Evolutionary conservation across 164 flowering plant species (phyloP).

Genomic region (Liriodendron chinense): DNA sequence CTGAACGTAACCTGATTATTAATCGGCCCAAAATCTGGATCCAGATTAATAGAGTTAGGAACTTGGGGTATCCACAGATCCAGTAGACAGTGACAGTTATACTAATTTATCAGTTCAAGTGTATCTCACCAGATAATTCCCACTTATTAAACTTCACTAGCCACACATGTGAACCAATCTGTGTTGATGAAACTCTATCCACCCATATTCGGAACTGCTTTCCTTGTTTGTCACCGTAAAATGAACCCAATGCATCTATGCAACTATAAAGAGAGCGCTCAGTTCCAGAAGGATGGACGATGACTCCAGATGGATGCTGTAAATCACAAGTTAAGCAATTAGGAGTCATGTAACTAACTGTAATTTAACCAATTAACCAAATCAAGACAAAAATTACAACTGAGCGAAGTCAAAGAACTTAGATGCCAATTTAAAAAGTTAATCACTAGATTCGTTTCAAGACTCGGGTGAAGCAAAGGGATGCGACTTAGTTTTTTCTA

Average conservation of each 20-base stretch:
- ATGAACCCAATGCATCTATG: constrained; percentile 30
- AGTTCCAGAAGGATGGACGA: constrained; percentile 62
- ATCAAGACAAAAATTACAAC: no score
- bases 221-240: constrained; percentile 62
- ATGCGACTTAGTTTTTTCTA: no score
- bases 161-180: constrained; percentile 57
- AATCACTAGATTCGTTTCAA: no score
- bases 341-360: not conserved
- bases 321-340: constrained; percentile 10
- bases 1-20: not conserved
- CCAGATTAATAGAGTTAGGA: not conserved
- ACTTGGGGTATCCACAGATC: not conserved
- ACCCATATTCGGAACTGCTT: constrained; percentile 60
- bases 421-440: no score
- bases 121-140: constrained; percentile 54
- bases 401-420: no score
- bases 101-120: not conserved
- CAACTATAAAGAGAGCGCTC: constrained; percentile 40
- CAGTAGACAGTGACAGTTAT: not conserved
- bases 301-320: constrained; percentile 49
- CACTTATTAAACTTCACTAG: constrained; percentile 72
- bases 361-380: not conserved
- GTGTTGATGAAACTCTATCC: constrained; percentile 49
- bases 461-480: no score
- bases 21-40: not conserved